Evolutionary conservation across 306 rosid species (phyloP), one percentile per base, ranked within the genome.

Genomic region (Citrullus colocynthis): DNA sequence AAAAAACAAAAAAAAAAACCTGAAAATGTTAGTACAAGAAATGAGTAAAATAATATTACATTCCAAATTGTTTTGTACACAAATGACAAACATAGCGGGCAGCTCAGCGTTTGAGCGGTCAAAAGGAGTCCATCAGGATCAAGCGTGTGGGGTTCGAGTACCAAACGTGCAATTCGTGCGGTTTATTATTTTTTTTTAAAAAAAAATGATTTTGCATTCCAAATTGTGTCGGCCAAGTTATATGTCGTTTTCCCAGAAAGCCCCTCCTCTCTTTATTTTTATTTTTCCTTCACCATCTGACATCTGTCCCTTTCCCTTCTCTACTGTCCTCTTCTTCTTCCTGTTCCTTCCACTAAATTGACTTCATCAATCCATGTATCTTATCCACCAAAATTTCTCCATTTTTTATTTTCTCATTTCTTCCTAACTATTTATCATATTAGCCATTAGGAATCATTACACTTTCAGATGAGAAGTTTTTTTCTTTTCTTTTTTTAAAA

Each of bases 101-200:
- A 66, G 54, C 9, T 66, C 9, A 66, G 73, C 32, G 54, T 5
- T 66, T 9, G 10, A 14, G 39, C 41, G 21, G 76, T 71, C 21
- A 71, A 48, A 72, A 48, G 42, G 3, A 72, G 77, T 49, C 28
- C 7, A 21, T 14, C 4, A 28, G 10, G 5, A 2, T 12, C 59
- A 72, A 72, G 44, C 77, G 77, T 72, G 76, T 44, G 76, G 76
- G 76, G 76, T 70, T 54, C 60, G 77, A 49, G 44, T 49, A 72
- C 60, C 76, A 49, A 72, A 72, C 76, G 76, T 72, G 76, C 60
- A 72, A 72, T 72, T 72, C 44, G 24, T 48, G 76, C 77, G 28
- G 24, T 5, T 72, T 71, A 2, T 45, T 24, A 15, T 21, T 1
- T 52, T 11, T 2, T 4, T 4, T 51, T 48, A 2, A 24, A 24